Evolutionary conservation across 164 flowering plant genomes (phyloP), one percentile per base, ranked within the genome.

Genomic region (Protea cynaroides): DNA sequence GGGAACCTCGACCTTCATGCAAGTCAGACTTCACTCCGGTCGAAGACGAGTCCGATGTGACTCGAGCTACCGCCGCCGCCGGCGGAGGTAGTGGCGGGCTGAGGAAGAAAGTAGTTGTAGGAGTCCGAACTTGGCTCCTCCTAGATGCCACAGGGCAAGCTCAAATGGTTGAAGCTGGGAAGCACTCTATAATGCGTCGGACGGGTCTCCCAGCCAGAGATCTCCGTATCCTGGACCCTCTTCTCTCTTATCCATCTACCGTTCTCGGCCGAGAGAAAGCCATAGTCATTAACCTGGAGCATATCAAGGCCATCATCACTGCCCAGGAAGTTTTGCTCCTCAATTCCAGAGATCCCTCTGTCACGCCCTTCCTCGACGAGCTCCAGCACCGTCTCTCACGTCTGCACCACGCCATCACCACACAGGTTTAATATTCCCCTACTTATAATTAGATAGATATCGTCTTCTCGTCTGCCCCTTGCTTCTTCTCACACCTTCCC

Each of bases 191-290:
- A 75, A 90, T 93, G 98, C 81, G 87, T 29, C 83, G 92, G 7
- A 93, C 97, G 8, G 97, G 98, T 4, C 77, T 93, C 1, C 96
- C 97, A 7, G 96, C 90, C 0, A 87, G 97, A 5, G 98, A 94
- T 70, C 88, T 94, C 13, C 84, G 97, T 38, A 86, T 91, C 58
- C 82, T 94, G 8, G 97, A 91, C 58, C 97, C 98, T 24, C 75
- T 86, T 2, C 77, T 94, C 15, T 89, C 96, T 13, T 91, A 89
- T 72, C 96, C 97, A 0, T 91, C 97, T 0, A 86, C 93, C 4
- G 82, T 91, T 11, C 77, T 94, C 54, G 97, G 96, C 10, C 81
- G 98, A 47, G 97, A 94, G 77, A 75, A 80, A 25, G 97, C 97
- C 11, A 89, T 94, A 25, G 98, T 94, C 24, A 88, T 91, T 67